Percentiles rank a stretch among this genome's conserved stretches.
Conservation (phyloP, 768 basidiomycete genomes). For the Porpolomopsis calyptriformis region DNA sequence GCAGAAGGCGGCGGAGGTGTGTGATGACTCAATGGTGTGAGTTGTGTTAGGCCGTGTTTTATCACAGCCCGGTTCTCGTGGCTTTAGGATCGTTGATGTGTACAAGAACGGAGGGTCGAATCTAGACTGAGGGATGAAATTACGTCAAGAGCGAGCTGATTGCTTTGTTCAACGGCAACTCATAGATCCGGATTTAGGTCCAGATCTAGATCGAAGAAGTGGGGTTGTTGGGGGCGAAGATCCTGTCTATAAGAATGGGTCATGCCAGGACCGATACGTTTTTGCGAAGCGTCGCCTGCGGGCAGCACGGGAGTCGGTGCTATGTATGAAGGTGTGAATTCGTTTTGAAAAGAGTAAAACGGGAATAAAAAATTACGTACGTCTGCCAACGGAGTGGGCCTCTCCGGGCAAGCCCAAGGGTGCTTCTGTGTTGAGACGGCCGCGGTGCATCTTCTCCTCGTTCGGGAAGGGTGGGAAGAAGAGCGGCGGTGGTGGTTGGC, state of each 20-base stretch:
- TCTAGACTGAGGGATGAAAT: too few species aligned
- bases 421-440: constrained; percentile 68
- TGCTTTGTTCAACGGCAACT: constrained; percentile 5
- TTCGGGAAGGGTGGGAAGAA: constrained; percentile 90
- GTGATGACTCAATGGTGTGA: too few species aligned
- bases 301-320: constrained; percentile 48
- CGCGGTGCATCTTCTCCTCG: constrained; percentile 84
- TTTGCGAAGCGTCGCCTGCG: constrained; percentile 38
- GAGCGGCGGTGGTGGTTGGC: constrained; percentile 63
- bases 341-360: constrained; percentile 5
- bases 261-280: constrained; percentile 35
- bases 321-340: constrained; percentile 19
- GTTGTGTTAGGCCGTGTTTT: too few species aligned
- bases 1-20: neutral
- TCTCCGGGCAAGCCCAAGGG: constrained; percentile 72
- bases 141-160: neutral
- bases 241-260: constrained; percentile 67
- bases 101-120: too few species aligned
- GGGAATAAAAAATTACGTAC: constrained; percentile 35
- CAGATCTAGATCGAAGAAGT: constrained; percentile 69
- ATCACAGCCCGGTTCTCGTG: too few species aligned
- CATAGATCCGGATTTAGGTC: constrained; percentile 78
- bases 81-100: too few species aligned
- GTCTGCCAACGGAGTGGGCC: constrained; percentile 69
- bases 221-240: constrained; percentile 38